Base-by-base conservation (phyloP, 1,284 basidiomycete genomes). In the Papiliotrema laurentii region DNA sequence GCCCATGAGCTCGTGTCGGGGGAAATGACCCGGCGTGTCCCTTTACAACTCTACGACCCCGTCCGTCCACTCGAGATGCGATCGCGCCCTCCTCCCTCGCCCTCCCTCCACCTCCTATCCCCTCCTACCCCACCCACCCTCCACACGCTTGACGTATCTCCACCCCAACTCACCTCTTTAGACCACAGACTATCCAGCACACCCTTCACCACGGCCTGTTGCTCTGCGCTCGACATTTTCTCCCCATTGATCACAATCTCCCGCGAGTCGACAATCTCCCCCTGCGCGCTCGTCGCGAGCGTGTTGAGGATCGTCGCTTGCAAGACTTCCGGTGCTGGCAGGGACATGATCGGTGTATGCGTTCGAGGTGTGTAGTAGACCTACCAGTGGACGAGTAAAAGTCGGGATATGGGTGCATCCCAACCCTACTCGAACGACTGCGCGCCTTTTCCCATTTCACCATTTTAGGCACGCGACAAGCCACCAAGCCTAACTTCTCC, bases 121-220 rank as follows among this genome's bases (percentile, higher is more conserved):
- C 21, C 10, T 10, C 14, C 10, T 26, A 5, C 21, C 7, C 5
- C 5, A 10, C 21, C 38, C 22, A 10, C 38, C 5, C 22, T 11
- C 21, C 19, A 21, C n/a, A n/a, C n/a, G n/a, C n/a, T n/a, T n/a
- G 11, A 21, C 36, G 11, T 37, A 9, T 18, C 10, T 26, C 39
- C 39, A 24, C 22, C n/a, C 25, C 24, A 6, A 66, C 83, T 56
- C 68, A 88, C 91, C 66, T 94, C 87, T 70, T 87, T 86, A 72
- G 86, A 88, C 16, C 81, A 76, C 51, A 97, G 78, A 43, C 88
- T 92, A 74, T 93, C 93, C 55, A 97, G 77, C 6, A 87, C 89
- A 58, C 88, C 88, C 48, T 92, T 84, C 62, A 96, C 81, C 48
- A 79, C 78, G 59, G 85, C 83, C 76, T 94, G 91, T 68, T 84